Percentiles rank a stretch among this genome's conserved stretches.
These are phyloP conservation scores for Rhizophagus prolifer DNA, from an alignment of 192 early-diverging fungal species.

Conservation along the genomic window DNA sequence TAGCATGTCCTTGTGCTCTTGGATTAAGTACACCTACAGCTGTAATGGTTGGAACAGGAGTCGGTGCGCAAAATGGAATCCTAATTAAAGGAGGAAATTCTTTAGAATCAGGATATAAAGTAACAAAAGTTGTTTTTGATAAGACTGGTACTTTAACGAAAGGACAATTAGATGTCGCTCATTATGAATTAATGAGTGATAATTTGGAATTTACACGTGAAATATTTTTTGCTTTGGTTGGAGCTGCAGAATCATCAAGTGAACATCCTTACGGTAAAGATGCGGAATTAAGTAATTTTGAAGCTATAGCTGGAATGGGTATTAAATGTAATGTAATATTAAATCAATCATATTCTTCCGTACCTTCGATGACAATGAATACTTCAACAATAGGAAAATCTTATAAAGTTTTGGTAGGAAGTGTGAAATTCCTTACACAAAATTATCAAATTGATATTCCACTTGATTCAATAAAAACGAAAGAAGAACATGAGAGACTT, in stretches of 20 bases:
- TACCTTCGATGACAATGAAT: not conserved
- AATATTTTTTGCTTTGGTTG: conserved; percentile 63
- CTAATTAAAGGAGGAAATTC: conserved; percentile 93
- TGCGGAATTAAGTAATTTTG: conserved; percentile 57
- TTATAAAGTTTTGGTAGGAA: conserved; percentile 72
- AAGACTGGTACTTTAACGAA: conserved; percentile 95
- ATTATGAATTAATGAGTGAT: conserved; percentile 36
- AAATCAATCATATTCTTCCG: conserved; percentile 2
- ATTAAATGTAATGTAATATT: conserved; percentile 58
- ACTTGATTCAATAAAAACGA: conserved; percentile 30
- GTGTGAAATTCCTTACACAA: conserved; percentile 57
- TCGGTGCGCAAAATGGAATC: conserved; percentile 93
- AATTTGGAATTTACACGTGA: conserved; percentile 44
- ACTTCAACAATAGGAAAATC: conserved; percentile 8
- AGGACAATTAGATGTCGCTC: conserved; percentile 65
- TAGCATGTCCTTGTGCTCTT: conserved; percentile 96
- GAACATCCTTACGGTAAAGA: conserved; percentile 86
- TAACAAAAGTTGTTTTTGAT: conserved; percentile 92
- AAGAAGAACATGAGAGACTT: conserved; percentile 52
- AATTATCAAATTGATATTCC: conserved; percentile 48
- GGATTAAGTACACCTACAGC: conserved; percentile 97
- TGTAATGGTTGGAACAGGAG: conserved; percentile 97
- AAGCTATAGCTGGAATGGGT: conserved; percentile 70
- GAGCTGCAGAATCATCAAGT: conserved; percentile 73
- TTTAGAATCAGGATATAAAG: conserved; percentile 73